These are phyloP conservation scores for Aspergillus eucalypticola DNA, from an alignment of 2,329 filamentous ascomycete genomes.

Conservation along the genomic window DNA sequence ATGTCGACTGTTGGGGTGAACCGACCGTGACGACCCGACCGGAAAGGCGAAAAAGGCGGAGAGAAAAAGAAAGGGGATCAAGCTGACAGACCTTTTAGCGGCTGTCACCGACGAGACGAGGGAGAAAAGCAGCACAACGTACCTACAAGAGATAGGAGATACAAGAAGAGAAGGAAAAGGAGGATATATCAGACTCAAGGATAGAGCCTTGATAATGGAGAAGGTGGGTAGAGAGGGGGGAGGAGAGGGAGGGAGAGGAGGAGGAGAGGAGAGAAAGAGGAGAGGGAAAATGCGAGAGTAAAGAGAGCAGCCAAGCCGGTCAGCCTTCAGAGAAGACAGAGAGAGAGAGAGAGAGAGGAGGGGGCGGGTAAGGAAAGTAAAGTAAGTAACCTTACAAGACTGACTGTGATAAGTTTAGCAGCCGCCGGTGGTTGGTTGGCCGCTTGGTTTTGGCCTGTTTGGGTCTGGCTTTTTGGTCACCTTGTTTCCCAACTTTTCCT, in stretches of 20 bases:
- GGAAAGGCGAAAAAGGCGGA: slow-evolving; percentile 25
- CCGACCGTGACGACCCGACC: slow-evolving; percentile 21
- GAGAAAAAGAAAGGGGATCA: slow-evolving; percentile 20
- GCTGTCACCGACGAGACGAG: slow-evolving; percentile 6
- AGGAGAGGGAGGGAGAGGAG: slow-evolving; percentile 17
- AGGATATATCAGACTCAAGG: slow-evolving; percentile 18
- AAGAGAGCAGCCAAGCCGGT: not conserved
- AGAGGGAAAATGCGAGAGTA: slow-evolving; percentile 13
- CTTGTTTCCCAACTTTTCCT: not conserved
- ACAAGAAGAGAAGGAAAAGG: slow-evolving; percentile 13
- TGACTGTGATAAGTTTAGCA: not conserved
- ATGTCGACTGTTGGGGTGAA: slow-evolving; percentile 24
- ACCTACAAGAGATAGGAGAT: slow-evolving; percentile 7
- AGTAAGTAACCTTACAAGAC: not conserved
- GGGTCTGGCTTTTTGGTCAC: slow-evolving; percentile 3
- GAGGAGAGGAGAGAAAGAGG: slow-evolving; percentile 10
- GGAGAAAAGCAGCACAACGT: slow-evolving; percentile 9
- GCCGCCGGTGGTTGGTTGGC: slow-evolving; percentile 2
- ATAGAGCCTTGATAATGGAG: slow-evolving; percentile 23
- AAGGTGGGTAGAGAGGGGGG: slow-evolving; percentile 18
- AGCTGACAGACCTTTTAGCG: slow-evolving; percentile 19
- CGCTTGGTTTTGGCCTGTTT: not conserved
- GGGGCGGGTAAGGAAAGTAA: slow-evolving; percentile 27
- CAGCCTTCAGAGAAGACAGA: slow-evolving; percentile 15
- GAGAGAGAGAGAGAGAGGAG: slow-evolving; percentile 27